Percentiles rank a stretch among this genome's conserved stretches.
Evolutionary conservation across 352 stramenopile genomes (phyloP).

Genomic region (Phytophthora citricola): DNA sequence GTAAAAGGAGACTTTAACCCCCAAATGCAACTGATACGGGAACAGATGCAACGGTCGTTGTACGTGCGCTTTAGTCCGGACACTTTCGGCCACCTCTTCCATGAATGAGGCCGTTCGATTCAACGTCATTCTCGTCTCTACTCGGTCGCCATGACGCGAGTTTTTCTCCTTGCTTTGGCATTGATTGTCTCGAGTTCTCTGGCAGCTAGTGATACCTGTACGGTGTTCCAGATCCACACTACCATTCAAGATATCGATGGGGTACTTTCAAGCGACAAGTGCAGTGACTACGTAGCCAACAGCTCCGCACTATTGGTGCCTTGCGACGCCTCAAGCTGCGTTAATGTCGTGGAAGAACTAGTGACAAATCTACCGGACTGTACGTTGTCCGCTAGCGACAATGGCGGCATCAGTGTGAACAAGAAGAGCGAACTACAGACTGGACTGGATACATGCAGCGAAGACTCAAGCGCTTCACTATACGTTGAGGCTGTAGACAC

Average conservation of each 20-base stretch:
- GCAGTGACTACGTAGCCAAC: conserved; percentile 10
- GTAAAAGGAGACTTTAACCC: not conserved
- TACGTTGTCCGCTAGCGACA: conserved; percentile 15
- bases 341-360: conserved; percentile 5
- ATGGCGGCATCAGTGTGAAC: conserved; percentile 12
- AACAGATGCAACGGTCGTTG: conserved; percentile 7
- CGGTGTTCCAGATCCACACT: conserved; percentile 24
- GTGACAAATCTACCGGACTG: conserved; percentile 12
- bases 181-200: not conserved
- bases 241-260: conserved; percentile 17
- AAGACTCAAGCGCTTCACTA: conserved; percentile 8
- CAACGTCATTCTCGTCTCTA: not conserved
- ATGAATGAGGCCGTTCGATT: not conserved
- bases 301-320: conserved; percentile 8
- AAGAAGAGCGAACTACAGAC: conserved; percentile 17
- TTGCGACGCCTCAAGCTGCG: conserved; percentile 13
- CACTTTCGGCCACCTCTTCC: conserved; percentile 10
- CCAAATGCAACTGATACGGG: too few species aligned
- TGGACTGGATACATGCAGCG: conserved; percentile 4
- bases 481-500: conserved; percentile 9
- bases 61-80: not conserved
- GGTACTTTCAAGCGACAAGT: conserved; percentile 7
- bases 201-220: conserved; percentile 8
- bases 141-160: not conserved
- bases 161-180: not conserved